A percentile compares a stretch with the other conserved stretches of the same genome.
Evolutionary conservation across 176 grass and related monocot genomes (phyloP).

Genomic region (Oryza glaberrima): DNA sequence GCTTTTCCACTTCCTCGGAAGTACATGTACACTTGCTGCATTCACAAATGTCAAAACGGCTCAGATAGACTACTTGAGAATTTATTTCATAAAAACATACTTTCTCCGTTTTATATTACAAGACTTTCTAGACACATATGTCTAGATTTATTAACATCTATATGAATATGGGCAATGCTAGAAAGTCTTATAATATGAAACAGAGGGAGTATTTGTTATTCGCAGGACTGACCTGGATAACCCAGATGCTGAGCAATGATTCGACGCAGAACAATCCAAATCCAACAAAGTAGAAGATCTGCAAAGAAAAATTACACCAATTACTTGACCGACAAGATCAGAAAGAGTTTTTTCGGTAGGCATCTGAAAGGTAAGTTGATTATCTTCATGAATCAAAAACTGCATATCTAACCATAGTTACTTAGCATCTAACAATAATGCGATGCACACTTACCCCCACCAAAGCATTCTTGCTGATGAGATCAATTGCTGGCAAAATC

Average conservation of each 20-base stretch:
- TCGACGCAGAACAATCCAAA: constrained; percentile 91
- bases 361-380: background rate
- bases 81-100: background rate
- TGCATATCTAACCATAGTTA: background rate
- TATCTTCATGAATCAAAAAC: constrained; percentile 2
- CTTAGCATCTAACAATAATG: background rate
- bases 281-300: constrained; percentile 98
- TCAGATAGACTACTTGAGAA: constrained; percentile 26
- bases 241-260: constrained; percentile 92
- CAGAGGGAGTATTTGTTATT: background rate
- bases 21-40: constrained; percentile 98
- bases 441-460: constrained; percentile 66
- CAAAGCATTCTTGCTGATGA: constrained; percentile 68
- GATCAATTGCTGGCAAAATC: constrained; percentile 91
- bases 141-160: too few relatives aligned
- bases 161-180: too few relatives aligned
- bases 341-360: background rate
- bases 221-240: constrained; percentile 73
- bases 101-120: too few relatives aligned
- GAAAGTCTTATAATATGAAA: too few relatives aligned
- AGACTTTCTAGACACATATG: too few relatives aligned
- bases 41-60: constrained; percentile 9
- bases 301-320: constrained; percentile 33
- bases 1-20: constrained; percentile 94
- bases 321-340: constrained; percentile 14